phyloP scores from a whole-genome alignment of 495 filamentous ascomycete species.

The Penicillium fimorum region DNA sequence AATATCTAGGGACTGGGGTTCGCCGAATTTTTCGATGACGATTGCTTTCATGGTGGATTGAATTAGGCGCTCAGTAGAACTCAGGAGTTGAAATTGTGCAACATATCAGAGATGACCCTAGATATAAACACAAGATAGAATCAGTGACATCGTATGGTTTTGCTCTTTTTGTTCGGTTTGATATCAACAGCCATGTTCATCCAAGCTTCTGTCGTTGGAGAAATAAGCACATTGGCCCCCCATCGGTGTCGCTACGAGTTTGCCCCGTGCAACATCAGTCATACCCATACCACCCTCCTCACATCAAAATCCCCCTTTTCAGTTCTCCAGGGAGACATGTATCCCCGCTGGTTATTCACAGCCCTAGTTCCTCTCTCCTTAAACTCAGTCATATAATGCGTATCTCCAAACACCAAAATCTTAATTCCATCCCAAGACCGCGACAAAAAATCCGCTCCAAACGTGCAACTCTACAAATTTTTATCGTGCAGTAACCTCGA shows the following conservation, averaged over 20 bases:
- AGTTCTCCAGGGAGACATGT: conserved; percentile 35
- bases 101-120: too few relatives aligned
- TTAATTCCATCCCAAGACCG: too few relatives aligned
- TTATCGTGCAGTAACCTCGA: conserved; percentile 42
- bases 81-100: too few relatives aligned
- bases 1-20: conserved; percentile 34
- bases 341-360: conserved; percentile 56
- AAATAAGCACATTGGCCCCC: too few relatives aligned
- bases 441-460: conserved; percentile 58
- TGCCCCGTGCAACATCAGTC: neutral
- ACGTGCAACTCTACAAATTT: conserved; percentile 45
- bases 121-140: too few relatives aligned
- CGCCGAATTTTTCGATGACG: conserved; percentile 40
- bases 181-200: too few relatives aligned
- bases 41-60: conserved; percentile 40
- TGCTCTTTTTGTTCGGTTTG: too few relatives aligned
- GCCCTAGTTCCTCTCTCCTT: conserved; percentile 37
- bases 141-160: neutral
- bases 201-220: too few relatives aligned
- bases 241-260: too few relatives aligned
- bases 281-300: too few relatives aligned
- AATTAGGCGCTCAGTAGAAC: too few relatives aligned
- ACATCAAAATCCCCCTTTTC: conserved; percentile 19
- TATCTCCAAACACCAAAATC: conserved; percentile 59
- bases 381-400: conserved; percentile 49